Conservation (phyloP, 257 asterid species). For the Solanum pinnatisectum region DNA sequence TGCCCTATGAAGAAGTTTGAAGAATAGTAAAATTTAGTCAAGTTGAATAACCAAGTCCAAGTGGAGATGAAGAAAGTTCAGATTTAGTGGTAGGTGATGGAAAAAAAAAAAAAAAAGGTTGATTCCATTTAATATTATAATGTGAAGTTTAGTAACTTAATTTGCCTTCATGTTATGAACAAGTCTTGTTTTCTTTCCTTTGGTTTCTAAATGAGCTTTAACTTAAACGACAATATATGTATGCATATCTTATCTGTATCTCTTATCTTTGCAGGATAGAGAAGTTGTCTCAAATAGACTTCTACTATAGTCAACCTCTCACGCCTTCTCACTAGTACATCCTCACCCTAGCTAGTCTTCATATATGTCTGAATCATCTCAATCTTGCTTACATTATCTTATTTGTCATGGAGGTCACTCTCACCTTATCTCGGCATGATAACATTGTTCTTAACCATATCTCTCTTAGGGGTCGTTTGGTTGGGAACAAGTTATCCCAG, state of each 20-base stretch:
- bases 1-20: not conserved
- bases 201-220: not conserved
- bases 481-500: too few relatives aligned
- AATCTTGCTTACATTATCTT: too few relatives aligned
- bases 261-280: too few relatives aligned
- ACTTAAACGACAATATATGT: not conserved
- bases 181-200: not conserved
- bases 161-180: not conserved
- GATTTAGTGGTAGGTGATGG: not conserved
- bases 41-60: not conserved
- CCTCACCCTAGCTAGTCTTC: not conserved
- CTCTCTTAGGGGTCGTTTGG: not conserved
- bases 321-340: not conserved
- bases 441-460: not conserved
- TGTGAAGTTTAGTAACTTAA: not conserved
- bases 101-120: not conserved
- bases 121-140: not conserved
- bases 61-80: not conserved
- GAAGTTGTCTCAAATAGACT: not conserved
- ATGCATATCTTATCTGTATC: too few relatives aligned
- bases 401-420: not conserved
- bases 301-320: not conserved
- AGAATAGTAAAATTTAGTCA: not conserved
- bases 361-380: not conserved
- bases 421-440: fast-evolving